These are phyloP conservation scores for Candida arabinofermentans DNA, from an alignment of 805 yeast species.

Conservation along the genomic window DNA sequence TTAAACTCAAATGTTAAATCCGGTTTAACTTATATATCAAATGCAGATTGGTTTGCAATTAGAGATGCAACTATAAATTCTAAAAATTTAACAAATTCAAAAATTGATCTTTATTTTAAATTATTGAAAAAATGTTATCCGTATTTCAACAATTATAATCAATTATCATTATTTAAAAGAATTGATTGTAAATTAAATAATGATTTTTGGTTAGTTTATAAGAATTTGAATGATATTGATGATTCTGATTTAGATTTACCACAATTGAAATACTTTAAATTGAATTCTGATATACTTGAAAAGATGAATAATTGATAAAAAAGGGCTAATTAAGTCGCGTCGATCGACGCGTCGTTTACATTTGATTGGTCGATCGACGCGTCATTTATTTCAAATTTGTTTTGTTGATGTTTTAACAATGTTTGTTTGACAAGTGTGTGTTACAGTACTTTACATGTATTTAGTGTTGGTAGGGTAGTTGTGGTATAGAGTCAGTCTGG, in stretches of 20 bases:
- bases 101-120: conserved; percentile 50
- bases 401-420: not conserved
- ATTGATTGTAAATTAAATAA: conserved; percentile 40
- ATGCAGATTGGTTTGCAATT: conserved; percentile 82
- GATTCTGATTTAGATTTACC: conserved; percentile 35
- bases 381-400: not conserved
- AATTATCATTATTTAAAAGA: too few species aligned
- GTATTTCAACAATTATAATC: conserved; percentile 41
- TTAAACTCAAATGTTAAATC: conserved; percentile 41
- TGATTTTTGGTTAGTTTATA: conserved; percentile 32
- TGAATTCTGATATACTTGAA: conserved; percentile 9
- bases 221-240: conserved; percentile 31
- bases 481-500: not conserved
- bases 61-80: conserved; percentile 71
- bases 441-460: not conserved
- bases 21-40: conserved; percentile 57
- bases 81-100: conserved; percentile 30
- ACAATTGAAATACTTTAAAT: conserved; percentile 31
- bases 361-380: too few species aligned
- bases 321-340: not conserved
- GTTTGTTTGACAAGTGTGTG: not conserved
- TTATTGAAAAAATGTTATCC: conserved; percentile 47
- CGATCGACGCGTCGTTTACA: not conserved
- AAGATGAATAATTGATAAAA: conserved; percentile 6
- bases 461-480: not conserved